phyloP scores from a whole-genome alignment of 225 moss, liverwort and hornwort genomes.

The Bryum argenteum region DNA sequence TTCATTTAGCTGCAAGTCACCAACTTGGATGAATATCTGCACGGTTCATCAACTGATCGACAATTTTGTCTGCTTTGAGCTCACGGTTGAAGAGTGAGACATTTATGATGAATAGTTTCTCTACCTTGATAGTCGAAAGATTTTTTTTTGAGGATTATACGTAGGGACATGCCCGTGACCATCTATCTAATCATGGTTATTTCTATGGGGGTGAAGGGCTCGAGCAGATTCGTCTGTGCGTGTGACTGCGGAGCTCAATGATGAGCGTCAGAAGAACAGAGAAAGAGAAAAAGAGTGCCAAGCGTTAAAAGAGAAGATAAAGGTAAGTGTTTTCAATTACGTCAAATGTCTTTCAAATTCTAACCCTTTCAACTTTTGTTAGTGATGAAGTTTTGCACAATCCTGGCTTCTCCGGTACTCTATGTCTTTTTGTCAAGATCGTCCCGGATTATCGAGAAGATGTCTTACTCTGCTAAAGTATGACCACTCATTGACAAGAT shows the following conservation, averaged over 20 bases:
- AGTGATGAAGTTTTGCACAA: constrained; percentile 18
- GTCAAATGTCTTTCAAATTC: constrained; percentile 1
- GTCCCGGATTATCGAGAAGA: constrained; percentile 15
- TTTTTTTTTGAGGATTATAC: constrained; percentile 16
- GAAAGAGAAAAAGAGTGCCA: constrained; percentile 83
- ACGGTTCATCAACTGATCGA: neutral
- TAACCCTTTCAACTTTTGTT: constrained; percentile 12
- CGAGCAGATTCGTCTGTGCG: constrained; percentile 68
- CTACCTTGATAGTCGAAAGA: constrained; percentile 10
- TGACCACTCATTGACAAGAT: constrained; percentile 27
- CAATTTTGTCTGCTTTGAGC: constrained; percentile 21
- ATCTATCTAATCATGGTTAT: constrained; percentile 14
- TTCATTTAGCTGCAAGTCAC: constrained; percentile 15
- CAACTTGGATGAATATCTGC: constrained; percentile 1
- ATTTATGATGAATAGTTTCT: neutral
- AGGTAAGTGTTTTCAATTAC: constrained; percentile 45
- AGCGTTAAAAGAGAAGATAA: constrained; percentile 77
- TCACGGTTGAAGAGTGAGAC: constrained; percentile 14
- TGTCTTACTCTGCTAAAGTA: constrained; percentile 13
- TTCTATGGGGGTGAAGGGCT: constrained; percentile 47
- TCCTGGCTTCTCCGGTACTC: constrained; percentile 14
- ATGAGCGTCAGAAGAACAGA: constrained; percentile 69
- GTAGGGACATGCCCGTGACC: constrained; percentile 3
- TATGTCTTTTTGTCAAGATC: constrained; percentile 4
- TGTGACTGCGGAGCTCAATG: constrained; percentile 64